Evolutionary conservation across 2,329 filamentous ascomycete genomes (phyloP).

Genomic region (Hypoxylon sp.): DNA sequence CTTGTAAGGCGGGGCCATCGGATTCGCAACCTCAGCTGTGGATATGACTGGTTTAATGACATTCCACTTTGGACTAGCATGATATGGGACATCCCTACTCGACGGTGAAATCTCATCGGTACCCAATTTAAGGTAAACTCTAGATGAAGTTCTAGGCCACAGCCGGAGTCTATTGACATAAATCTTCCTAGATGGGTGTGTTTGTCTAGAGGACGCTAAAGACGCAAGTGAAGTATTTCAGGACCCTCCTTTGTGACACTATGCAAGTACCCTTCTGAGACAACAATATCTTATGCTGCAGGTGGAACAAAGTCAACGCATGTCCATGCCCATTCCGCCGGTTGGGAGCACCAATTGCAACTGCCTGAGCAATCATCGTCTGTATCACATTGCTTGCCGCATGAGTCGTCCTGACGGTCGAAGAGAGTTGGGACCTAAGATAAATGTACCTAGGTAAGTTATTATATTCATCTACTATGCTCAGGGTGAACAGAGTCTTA

Average conservation of each 20-base stretch:
- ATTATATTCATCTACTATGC: neutral
- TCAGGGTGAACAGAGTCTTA: neutral
- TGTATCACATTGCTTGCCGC: constrained; percentile 8
- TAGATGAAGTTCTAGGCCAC: neutral
- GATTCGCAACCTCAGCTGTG: neutral
- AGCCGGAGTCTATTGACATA: neutral
- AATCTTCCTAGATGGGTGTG: neutral
- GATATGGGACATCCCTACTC: neutral
- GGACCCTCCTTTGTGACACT: neutral
- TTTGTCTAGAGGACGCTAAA: neutral
- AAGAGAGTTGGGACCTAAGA: constrained; percentile 9
- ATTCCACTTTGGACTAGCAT: neutral
- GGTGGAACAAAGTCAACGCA: constrained; percentile 8
- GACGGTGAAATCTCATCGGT: neutral
- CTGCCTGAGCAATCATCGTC: constrained; percentile 20
- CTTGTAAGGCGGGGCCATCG: neutral
- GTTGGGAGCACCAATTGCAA: constrained; percentile 12
- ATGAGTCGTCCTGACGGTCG: constrained; percentile 2
- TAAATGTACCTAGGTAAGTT: neutral
- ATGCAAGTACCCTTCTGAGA: neutral
- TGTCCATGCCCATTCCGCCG: constrained; percentile 2
- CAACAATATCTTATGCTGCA: neutral
- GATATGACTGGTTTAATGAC: neutral
- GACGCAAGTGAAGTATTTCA: neutral
- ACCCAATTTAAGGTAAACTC: neutral